Evolutionary conservation across 2,329 filamentous ascomycete species (phyloP).

Genomic region (Penicillium sp.): DNA sequence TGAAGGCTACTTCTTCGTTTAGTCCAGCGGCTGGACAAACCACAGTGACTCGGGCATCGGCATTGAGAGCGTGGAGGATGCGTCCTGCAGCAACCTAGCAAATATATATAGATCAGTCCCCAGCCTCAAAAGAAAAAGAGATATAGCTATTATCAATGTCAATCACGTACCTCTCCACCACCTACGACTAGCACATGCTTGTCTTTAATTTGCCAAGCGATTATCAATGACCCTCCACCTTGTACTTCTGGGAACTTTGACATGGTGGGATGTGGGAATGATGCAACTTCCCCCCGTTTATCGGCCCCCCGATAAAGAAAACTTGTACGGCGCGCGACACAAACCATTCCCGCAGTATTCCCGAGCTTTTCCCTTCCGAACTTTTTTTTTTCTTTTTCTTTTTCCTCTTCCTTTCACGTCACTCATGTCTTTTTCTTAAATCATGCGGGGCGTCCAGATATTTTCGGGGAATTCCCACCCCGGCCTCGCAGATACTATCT

Average conservation of each 20-base stretch:
- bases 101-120: constrained; percentile 25
- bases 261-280: constrained; percentile 39
- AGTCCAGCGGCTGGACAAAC: constrained; percentile 77
- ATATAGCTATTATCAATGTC: constrained; percentile 29
- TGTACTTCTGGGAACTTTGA: constrained; percentile 74
- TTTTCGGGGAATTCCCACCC: constrained; percentile 68
- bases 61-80: constrained; percentile 90
- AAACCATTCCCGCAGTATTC: constrained; percentile 16
- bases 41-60: constrained; percentile 85
- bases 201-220: constrained; percentile 91
- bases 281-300: constrained; percentile 10
- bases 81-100: constrained; percentile 87
- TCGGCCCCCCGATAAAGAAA: constrained; percentile 11
- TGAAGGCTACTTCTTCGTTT: constrained; percentile 83
- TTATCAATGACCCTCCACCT: constrained; percentile 86
- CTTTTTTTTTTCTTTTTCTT: constrained; percentile 23
- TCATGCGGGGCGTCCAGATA: constrained; percentile 66
- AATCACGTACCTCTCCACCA: constrained; percentile 74
- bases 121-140: neutral
- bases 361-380: constrained; percentile 13
- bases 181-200: constrained; percentile 91
- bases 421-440: constrained; percentile 20
- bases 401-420: constrained; percentile 13
- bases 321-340: constrained; percentile 20
- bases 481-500: constrained; percentile 63